Base-by-base conservation (phyloP, 2,329 filamentous ascomycete species). In the Plectosphaerella cucumerina region DNA sequence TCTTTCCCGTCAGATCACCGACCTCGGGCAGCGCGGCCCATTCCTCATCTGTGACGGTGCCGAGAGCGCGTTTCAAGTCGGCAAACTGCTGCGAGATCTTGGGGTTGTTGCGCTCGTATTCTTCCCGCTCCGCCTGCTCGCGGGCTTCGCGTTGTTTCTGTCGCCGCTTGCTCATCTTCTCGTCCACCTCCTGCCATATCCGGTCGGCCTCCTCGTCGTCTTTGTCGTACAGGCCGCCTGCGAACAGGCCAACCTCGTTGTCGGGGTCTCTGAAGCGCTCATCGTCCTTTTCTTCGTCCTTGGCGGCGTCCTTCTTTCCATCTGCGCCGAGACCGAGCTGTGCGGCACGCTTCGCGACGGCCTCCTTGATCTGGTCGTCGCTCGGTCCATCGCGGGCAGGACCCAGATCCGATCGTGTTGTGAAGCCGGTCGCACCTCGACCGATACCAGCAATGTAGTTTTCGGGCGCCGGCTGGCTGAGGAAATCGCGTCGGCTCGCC, bases 81-180 rank as follows among this genome's bases (percentile, higher is more conserved):
- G 92, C 91, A 68, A 99, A 99, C 69, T 99, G 94, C 60, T 97
- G 90, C 65, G 96, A 90, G 48, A 99, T 97, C 72, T 97, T 99
- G 14, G 94, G 94, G 67, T 99, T 97, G 68, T 96, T 93, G 60
- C 87, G 85, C 74, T 99, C 93, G 79, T 96, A 96, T 64, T 97
- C 92, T 66, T 96, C 90, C 68, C 81, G 84, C 76, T 99, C 93
- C 74, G 89, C 82, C 67, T 88, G 78, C 71, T 99, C 94, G 69
- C 94, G 90, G 66, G 86, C 87, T 87, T 99, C 94, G 83, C 94
- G 96, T 82, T 93, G 85, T 60, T 81, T 81, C 74, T 87, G 95
- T 56, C 94, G 80, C 59, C 94, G 82, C 71, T 82, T 89, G 59
- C 95, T 92, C 93, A 99, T 97, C 72, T 89, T 93, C 75, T 97